Base-by-base conservation (phyloP, 2,329 filamentous ascomycete species). In the Neofusicoccum parvum region DNA sequence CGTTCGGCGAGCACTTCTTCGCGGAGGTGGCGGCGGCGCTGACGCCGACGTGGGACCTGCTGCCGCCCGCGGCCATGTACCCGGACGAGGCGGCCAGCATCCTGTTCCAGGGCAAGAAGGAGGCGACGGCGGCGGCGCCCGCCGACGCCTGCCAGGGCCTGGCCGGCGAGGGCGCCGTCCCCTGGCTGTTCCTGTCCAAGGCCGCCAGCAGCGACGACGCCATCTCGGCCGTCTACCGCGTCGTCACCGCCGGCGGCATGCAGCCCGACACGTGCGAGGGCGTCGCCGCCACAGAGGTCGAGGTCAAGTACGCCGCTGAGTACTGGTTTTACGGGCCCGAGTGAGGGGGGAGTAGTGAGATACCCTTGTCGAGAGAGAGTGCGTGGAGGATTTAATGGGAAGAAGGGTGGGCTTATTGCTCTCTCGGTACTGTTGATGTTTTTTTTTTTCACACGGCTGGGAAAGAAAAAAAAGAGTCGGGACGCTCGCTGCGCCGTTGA, bases 1-100 rank as follows among this genome's bases (percentile, higher is more conserved):
- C 83, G 70, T 73, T 88, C 14, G 90, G 90, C 36, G 83, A 87
- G 70, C 90, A 92, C 81, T 90, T 82, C 83, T 92, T 92, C 81
- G 84, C 84, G 75, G 34, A 56, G 10, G 34, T 39, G 3, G 34
- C 23, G n/a, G 67, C 68, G 53, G 68, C 72, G 50, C 77, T 82
- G 68, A 76, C 80, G 0, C 90, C 90, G 1, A 86, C 82, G 12
- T 92, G 92, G 73, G 81, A 86, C 34, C 62, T 64, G 23, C 27
- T 49, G 5, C 49, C 66, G 80, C 91, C 43, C 73, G 77, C 59
- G 74, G 76, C 45, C 71, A 73, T 41, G 72, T 37, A 48, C n/a
- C 56, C 41, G 15, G 48, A n/a, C 37, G 49, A 54, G 80, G 72
- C 64, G 82, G 9, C n/a, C 5, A 37, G 20, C 43, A 37, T 58